Base-by-base conservation (phyloP, 805 yeast genomes). In the Isabelozyma heimii region DNA sequence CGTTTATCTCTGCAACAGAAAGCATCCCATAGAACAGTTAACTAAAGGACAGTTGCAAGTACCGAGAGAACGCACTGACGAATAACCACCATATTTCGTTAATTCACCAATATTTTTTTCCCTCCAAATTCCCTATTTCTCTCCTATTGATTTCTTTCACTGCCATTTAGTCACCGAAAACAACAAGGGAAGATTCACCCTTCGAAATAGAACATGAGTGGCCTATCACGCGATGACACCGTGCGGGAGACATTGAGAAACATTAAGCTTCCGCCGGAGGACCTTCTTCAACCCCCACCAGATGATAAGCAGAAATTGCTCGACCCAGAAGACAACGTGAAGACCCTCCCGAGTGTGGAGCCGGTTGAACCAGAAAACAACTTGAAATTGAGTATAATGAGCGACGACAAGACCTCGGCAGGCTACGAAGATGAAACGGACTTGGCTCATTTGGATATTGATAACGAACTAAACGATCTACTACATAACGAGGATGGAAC, bases 271-370 rank as follows among this genome's bases (percentile, higher is more conserved):
- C 24, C 24, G 24, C 24, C 24, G 24, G 24, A 20, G 6, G 24
- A 20, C 24, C 24, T 20, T 20, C 24, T 20, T 20, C 24, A 20
- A 20, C 24, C 24, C 24, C 24, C 4, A 20, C 42, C 50, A 48
- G 53, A 59, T 49, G 63, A 59, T 57, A 61, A 56, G 52, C 39
- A 14, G 39, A n/a, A 14, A 14, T 8, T 47, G 30, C 50, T 41
- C 37, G 44, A 17, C n/a, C 47, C 17, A 40, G 26, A 8, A 37
- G 24, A 27, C 40, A 39, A n/a, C 4, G 35, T 10, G 35, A 9
- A 30, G 35, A 20, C 24, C 6, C 24, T 20, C 24, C 24, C 24
- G 6, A 6, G 24, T 20, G 24, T 20, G 24, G n/a, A 37, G 20
- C 37, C 46, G 20, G 30, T 27, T 30, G 40, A 24, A 13, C 35